Evolutionary conservation across 208 protist genomes (phyloP).

Genomic region (Acanthamoeba castellanii): DNA sequence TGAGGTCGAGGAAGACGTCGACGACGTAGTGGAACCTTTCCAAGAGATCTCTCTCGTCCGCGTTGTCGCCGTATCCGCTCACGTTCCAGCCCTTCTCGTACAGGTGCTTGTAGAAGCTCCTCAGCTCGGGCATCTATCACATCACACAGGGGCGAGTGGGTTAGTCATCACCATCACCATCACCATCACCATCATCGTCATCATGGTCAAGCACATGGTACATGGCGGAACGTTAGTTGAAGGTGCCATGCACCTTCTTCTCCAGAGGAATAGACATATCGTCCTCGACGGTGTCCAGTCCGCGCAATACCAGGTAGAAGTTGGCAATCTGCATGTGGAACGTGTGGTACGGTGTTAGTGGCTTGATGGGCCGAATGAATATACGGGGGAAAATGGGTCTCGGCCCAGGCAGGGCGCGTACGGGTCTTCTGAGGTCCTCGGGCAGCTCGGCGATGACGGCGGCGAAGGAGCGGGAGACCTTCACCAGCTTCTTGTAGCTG

Average conservation of each 20-base stretch:
- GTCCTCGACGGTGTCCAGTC: conserved; percentile 39
- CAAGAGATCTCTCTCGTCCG: conserved; percentile 79
- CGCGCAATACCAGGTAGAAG: conserved; percentile 21
- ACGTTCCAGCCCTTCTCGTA: conserved; percentile 75
- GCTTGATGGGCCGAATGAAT: neutral
- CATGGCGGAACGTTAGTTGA: conserved; percentile 87
- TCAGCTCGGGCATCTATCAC: neutral
- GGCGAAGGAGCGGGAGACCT: conserved; percentile 1
- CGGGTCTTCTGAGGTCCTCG: conserved; percentile 9
- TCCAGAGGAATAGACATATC: conserved; percentile 57
- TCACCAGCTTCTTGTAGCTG: neutral
- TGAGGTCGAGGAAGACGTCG: conserved; percentile 78
- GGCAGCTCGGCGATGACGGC: conserved; percentile 7
- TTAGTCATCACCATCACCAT: neutral
- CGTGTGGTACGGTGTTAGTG: too few species aligned
- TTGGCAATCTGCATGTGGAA: neutral
- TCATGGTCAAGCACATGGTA: neutral
- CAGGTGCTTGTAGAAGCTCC: neutral
- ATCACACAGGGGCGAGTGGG: neutral
- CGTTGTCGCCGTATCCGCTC: conserved; percentile 79
- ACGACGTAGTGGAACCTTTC: conserved; percentile 79
- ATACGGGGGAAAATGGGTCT: neutral
- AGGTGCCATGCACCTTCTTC: conserved; percentile 83
- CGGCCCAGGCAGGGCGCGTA: neutral
- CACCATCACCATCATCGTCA: conserved; percentile 1